Evolutionary conservation across 2,329 filamentous ascomycete genomes (phyloP), one percentile per base, ranked within the genome.

Genomic region (Alternaria gaisen): DNA sequence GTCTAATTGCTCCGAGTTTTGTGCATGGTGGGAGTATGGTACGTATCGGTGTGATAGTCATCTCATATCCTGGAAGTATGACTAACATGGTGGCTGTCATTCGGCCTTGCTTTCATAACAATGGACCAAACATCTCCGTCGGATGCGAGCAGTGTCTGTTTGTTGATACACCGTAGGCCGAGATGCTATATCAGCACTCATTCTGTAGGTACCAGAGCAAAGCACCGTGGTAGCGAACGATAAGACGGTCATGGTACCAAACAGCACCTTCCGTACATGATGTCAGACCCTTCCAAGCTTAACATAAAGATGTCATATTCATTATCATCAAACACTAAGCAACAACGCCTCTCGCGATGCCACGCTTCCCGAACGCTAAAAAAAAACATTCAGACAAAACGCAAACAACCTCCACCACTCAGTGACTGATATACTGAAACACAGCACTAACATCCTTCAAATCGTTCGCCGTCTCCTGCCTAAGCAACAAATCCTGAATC

Each of bases 361-460:
- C 53, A 47, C 41, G 48, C 60, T 58, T 28, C 48, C 20, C 42
- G 11, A 60, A 41, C 42, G 28, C 36, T 38, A 8, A 7, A 8
- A 24, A 26, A 36, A 50, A 38, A 41, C 3, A 10, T 20, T 41
- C 10, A 41, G 36, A 30, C 44, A 50, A 41, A 47, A 50, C 50
- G 36, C 48, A 61, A 60, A 47, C 22, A 12, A 6, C 41, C 12
- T 43, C 22, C 41, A 14, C 36, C n/a, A 11, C 53, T 76, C 68
- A 91, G 81, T 98, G 95, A 68, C 94, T 97, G 73, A 99, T 98
- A 80, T 98, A 99, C 84, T 99, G 95, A 77, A 99, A 99, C 34
- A 98, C 93, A 11, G 94, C 93, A 66, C 93, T 97, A 9, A 99
- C 93, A 73, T 92, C 91, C 24, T 84, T 82, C 30, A 66, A 65